Evolutionary conservation across 164 flowering plant genomes (phyloP).

Genomic region (Liriodendron chinense): DNA sequence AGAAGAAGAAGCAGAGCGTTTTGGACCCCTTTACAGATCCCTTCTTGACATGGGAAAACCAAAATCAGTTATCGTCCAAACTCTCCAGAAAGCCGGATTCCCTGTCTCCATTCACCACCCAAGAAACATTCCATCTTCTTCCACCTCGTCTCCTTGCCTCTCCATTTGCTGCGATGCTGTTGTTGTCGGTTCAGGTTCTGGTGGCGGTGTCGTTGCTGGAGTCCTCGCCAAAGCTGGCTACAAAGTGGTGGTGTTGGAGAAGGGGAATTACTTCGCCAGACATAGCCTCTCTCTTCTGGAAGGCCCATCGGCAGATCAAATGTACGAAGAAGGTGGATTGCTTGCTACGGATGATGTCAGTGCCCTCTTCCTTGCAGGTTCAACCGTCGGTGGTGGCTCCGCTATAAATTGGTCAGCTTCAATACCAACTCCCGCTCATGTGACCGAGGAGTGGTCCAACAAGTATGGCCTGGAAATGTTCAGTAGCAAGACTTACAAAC

Average conservation of each 20-base stretch:
- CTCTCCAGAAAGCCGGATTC: slow-evolving; percentile 42
- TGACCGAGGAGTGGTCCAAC: slow-evolving; percentile 54
- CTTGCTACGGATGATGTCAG: slow-evolving; percentile 42
- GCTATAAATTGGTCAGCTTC: slow-evolving; percentile 86
- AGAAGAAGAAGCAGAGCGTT: slow-evolving; percentile 2
- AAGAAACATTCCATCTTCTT: background rate
- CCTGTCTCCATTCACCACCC: slow-evolving; percentile 17
- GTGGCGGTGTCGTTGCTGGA: slow-evolving; percentile 81
- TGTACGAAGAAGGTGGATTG: slow-evolving; percentile 56
- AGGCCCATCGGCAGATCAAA: slow-evolving; percentile 56
- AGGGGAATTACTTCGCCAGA: slow-evolving; percentile 65
- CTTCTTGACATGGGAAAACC: slow-evolving; percentile 36
- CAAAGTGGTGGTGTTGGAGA: slow-evolving; percentile 78
- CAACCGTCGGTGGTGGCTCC: slow-evolving; percentile 89
- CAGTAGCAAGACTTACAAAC: slow-evolving; percentile 45
- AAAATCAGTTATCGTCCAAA: slow-evolving; percentile 13
- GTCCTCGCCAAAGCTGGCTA: slow-evolving; percentile 71
- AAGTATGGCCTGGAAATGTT: slow-evolving; percentile 47
- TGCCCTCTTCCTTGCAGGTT: slow-evolving; percentile 57
- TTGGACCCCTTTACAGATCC: slow-evolving; percentile 61
- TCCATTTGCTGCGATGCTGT: slow-evolving; percentile 69
- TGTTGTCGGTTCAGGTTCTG: slow-evolving; percentile 79
- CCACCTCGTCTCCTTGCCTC: slow-evolving; percentile 21
- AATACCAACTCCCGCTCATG: slow-evolving; percentile 60
- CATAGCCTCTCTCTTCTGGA: slow-evolving; percentile 59